These are phyloP conservation scores for Zarea fungicola DNA, from an alignment of 2,329 filamentous ascomycete genomes.

Conservation along the genomic window DNA sequence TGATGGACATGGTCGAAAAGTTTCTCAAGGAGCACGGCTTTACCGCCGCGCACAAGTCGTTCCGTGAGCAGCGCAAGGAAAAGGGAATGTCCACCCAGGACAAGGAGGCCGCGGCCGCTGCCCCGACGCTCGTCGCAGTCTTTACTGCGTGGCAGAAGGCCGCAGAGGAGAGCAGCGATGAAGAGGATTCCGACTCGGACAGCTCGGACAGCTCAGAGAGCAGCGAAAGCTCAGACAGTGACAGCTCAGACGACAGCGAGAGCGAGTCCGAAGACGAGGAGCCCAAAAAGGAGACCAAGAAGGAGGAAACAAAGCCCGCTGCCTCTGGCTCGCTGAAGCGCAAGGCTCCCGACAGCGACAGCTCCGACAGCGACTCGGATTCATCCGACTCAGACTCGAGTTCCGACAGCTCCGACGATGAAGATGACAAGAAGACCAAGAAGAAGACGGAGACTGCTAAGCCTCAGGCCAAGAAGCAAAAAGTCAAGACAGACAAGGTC, in stretches of 20 bases:
- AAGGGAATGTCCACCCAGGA: slow-evolving; percentile 40
- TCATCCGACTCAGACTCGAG: slow-evolving; percentile 13
- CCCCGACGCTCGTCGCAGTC: slow-evolving; percentile 39
- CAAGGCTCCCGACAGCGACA: slow-evolving; percentile 30
- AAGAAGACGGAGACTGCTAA: slow-evolving; percentile 36
- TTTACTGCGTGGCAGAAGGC: slow-evolving; percentile 46
- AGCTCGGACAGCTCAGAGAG: slow-evolving; percentile 16
- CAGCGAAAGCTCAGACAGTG: slow-evolving; percentile 19
- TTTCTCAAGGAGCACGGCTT: slow-evolving; percentile 67
- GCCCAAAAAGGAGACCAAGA: slow-evolving; percentile 14
- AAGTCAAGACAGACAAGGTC: neutral
- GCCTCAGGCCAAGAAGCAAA: slow-evolving; percentile 8
- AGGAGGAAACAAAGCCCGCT: slow-evolving; percentile 13
- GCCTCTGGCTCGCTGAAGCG: slow-evolving; percentile 30
- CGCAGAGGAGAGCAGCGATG: slow-evolving; percentile 25
- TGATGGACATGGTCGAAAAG: slow-evolving; percentile 60
- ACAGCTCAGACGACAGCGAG: slow-evolving; percentile 19
- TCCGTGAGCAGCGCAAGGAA: slow-evolving; percentile 46
- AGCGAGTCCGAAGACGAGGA: slow-evolving; percentile 20
- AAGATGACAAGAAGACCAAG: slow-evolving; percentile 38
- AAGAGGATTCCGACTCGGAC: slow-evolving; percentile 22
- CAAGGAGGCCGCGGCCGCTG: slow-evolving; percentile 11
- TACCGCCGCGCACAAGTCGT: slow-evolving; percentile 42
- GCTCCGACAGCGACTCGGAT: slow-evolving; percentile 6
- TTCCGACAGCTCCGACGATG: slow-evolving; percentile 27